A percentile compares a stretch with the other conserved stretches of the same genome.
Conservation (phyloP, 768 basidiomycete species). For the Tremella fuciformis region DNA sequence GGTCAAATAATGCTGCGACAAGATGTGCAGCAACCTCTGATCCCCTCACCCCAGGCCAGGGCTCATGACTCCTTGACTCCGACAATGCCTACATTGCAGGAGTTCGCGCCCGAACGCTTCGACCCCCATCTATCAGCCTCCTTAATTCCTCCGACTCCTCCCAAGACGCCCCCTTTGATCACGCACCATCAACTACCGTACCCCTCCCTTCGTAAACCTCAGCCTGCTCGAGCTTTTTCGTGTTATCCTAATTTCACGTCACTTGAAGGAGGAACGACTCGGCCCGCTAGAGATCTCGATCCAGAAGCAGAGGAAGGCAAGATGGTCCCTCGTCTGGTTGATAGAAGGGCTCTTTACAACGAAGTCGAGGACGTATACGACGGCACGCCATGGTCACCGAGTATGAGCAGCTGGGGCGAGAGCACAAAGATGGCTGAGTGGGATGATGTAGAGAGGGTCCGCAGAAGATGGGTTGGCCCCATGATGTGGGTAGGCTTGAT, state of each 20-base stretch:
- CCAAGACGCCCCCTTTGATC: not conserved
- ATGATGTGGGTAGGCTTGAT: constrained; percentile 42
- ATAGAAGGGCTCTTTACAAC: constrained; percentile 13
- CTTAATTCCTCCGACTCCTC: not conserved
- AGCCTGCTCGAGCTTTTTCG: constrained; percentile 29
- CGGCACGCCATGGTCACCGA: constrained; percentile 25
- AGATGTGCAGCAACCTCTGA: not conserved
- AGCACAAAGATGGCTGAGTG: constrained; percentile 35
- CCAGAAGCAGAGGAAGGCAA: constrained; percentile 32
- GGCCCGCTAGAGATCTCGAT: not conserved
- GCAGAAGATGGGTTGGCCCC: constrained; percentile 47
- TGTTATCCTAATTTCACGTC: constrained; percentile 47
- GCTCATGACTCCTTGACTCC: too few relatives aligned
- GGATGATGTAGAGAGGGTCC: constrained; percentile 25
- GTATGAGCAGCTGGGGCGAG: constrained; percentile 13
- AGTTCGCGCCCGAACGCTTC: too few relatives aligned
- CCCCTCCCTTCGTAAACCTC: constrained; percentile 26
- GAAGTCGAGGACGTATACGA: constrained; percentile 35
- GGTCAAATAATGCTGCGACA: not conserved
- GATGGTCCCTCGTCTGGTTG: constrained; percentile 4
- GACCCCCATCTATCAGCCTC: too few relatives aligned
- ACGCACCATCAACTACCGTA: not conserved
- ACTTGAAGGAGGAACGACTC: not conserved
- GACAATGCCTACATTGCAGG: too few relatives aligned
- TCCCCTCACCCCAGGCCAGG: too few relatives aligned